Base-by-base conservation (phyloP, 2,329 filamentous ascomycete genomes). In the Nemania diffusa region DNA sequence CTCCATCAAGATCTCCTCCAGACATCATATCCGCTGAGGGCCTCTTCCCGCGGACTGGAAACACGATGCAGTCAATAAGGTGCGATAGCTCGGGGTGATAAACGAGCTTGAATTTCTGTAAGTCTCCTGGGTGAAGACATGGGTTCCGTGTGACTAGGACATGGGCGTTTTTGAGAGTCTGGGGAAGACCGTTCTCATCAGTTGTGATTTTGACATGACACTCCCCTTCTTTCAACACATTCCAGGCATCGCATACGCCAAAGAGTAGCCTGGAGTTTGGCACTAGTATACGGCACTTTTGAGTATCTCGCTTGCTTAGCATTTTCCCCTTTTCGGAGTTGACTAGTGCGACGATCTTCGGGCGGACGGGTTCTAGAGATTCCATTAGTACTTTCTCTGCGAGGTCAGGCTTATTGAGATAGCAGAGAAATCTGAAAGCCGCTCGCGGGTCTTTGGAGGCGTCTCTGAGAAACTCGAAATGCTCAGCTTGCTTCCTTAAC, bases 11-110 rank as follows among this genome's bases (percentile, higher is more conserved):
- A 42, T 64, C 62, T 9, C 62, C 62, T 13, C 62, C 62, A 17
- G 62, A 64, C 62, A 64, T 64, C 62, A 64, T 64, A 59, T 64
- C 62, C 2, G 62, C 62, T 15, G 62, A 59, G n/a, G 62, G 62
- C 29, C 62, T 64, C 11, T 34, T 64, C 15, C 62, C 62, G 9
- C 37, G 40, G 34, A 55, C n/a, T 24, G 62, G 62, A 40, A 64
- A 64, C 15, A 59, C 62, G 17, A 64, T 64, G n/a, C 62, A 64
- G 50, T 64, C 62, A 29, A 64, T 48, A 5, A 64, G 62, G 22
- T 64, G 62, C 11, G 62, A 58, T 55, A 64, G 27, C 24, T 64
- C 48, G 3, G 62, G 62, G 11, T 27, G 27, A 17, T 46, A 34
- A 32, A 56, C 62, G 9, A 52, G n/a, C 22, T 60, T 56, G 9